Percentiles rank a stretch among this genome's conserved stretches.
phyloP scores from a whole-genome alignment of 1,284 basidiomycete genomes.

The Cryptococcus floricola region DNA sequence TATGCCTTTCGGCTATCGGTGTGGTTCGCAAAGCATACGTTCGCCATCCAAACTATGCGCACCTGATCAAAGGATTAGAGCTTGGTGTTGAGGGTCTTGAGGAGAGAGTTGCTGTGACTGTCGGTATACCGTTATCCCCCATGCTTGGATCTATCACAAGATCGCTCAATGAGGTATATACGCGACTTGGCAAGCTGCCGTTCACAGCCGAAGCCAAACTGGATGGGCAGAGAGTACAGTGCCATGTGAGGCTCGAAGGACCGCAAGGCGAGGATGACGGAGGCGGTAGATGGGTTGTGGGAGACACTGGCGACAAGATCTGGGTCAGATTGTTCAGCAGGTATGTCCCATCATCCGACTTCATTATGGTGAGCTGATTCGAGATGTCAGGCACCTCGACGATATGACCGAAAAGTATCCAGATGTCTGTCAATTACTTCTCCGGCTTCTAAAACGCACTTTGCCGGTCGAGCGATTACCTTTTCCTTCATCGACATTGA shows the following conservation, averaged over 20 bases:
- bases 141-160: conserved; percentile 60
- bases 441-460: conserved; percentile 43
- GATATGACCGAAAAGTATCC: conserved; percentile 94
- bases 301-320: conserved; percentile 49
- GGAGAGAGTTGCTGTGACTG: conserved; percentile 65
- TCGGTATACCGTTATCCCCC: conserved; percentile 58
- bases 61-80: conserved; percentile 68
- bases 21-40: conserved; percentile 73
- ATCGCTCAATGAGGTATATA: conserved; percentile 77
- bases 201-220: conserved; percentile 80
- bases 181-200: conserved; percentile 61
- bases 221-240: conserved; percentile 82
- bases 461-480: conserved; percentile 26
- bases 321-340: conserved; percentile 75
- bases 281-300: conserved; percentile 47
- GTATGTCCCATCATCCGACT: conserved; percentile 7
- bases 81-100: conserved; percentile 58
- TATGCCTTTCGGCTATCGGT: conserved; percentile 59
- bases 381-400: conserved; percentile 63
- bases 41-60: conserved; percentile 81
- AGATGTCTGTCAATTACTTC: conserved; percentile 66
- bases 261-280: conserved; percentile 44
- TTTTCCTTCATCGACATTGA: conserved; percentile 22
- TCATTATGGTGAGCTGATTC: neutral
- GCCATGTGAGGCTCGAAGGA: conserved; percentile 58